A percentile compares a stretch with the other conserved stretches of the same genome.
Evolutionary conservation across 768 basidiomycete species (phyloP).

Genomic region (Podaxis rugospora): DNA sequence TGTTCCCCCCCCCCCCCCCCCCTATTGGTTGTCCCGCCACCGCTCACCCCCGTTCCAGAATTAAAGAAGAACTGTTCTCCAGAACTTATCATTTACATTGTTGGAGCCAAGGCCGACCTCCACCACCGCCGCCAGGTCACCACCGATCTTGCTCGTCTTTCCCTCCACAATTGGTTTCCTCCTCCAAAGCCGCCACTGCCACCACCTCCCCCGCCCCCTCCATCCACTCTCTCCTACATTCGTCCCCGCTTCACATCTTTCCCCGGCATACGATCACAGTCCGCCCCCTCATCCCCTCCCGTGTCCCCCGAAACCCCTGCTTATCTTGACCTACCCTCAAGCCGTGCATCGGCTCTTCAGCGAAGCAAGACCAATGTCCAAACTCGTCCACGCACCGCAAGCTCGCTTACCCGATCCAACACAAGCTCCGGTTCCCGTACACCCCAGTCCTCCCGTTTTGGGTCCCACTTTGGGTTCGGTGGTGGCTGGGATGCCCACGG

Average conservation of each 20-base stretch:
- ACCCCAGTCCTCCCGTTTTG: slow-evolving; percentile 54
- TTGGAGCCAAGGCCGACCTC: slow-evolving; percentile 90
- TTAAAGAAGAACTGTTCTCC: slow-evolving; percentile 86
- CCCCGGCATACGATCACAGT: slow-evolving; percentile 58
- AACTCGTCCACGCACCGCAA: slow-evolving; percentile 43
- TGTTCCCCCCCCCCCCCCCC: slow-evolving; percentile 19
- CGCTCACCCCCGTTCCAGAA: slow-evolving; percentile 41
- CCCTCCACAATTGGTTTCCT: slow-evolving; percentile 85
- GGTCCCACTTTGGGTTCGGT: slow-evolving; percentile 49
- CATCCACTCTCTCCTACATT: slow-evolving; percentile 70
- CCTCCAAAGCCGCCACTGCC: slow-evolving; percentile 69
- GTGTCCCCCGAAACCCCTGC: slow-evolving; percentile 55
- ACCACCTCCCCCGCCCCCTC: slow-evolving; percentile 49
- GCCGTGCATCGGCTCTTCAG: slow-evolving; percentile 46
- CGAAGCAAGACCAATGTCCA: slow-evolving; percentile 46
- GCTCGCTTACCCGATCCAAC: slow-evolving; percentile 46
- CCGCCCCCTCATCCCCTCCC: slow-evolving; percentile 39
- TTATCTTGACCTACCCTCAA: slow-evolving; percentile 57
- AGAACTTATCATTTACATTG: slow-evolving; percentile 91
- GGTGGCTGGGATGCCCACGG: slow-evolving; percentile 52
- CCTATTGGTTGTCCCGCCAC: slow-evolving; percentile 14
- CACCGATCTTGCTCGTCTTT: slow-evolving; percentile 76
- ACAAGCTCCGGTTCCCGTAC: slow-evolving; percentile 41
- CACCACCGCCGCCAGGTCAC: slow-evolving; percentile 69
- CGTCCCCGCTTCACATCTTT: slow-evolving; percentile 77